A percentile compares a stretch with the other conserved stretches of the same genome.
These are phyloP conservation scores for Sphagnurus paluster DNA, from an alignment of 1,284 basidiomycete genomes.

Conservation along the genomic window DNA sequence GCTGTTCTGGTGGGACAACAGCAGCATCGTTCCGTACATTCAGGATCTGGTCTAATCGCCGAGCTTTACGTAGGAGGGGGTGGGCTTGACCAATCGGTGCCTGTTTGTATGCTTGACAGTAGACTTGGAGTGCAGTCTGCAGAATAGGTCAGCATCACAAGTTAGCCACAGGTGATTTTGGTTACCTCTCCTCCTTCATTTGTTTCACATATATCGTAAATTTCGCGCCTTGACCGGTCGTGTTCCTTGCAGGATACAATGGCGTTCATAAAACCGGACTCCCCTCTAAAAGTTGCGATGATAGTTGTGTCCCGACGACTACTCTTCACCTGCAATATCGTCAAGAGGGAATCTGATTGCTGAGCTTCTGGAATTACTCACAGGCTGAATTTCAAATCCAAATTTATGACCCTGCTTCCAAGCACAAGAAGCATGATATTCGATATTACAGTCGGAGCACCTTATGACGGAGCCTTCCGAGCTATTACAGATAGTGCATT, in stretches of 20 bases:
- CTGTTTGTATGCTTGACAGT: constrained; percentile 82
- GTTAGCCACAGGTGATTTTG: constrained; percentile 1
- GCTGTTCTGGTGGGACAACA: constrained; percentile 20
- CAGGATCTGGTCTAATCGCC: constrained; percentile 72
- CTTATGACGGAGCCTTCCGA: constrained; percentile 79
- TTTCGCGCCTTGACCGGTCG: constrained; percentile 60
- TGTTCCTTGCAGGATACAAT: constrained; percentile 85
- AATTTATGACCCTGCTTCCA: constrained; percentile 83
- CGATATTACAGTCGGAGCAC: constrained; percentile 80
- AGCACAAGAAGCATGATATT: constrained; percentile 90
- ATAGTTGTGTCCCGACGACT: constrained; percentile 65
- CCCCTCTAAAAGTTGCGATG: constrained; percentile 83
- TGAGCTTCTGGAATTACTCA: constrained; percentile 36
- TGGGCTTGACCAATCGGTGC: constrained; percentile 71
- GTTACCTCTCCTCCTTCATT: constrained; percentile 80
- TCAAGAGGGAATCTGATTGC: background rate
- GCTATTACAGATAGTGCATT: constrained; percentile 63
- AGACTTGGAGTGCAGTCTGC: constrained; percentile 86
- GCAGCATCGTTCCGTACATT: constrained; percentile 32
- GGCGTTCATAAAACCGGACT: constrained; percentile 80
- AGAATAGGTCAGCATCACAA: constrained; percentile 7
- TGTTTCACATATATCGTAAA: constrained; percentile 83
- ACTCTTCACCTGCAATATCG: constrained; percentile 64
- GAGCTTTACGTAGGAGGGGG: constrained; percentile 83
- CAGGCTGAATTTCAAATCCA: constrained; percentile 88